Percentiles rank a stretch among this genome's conserved stretches.
These are phyloP conservation scores for Myriosclerotinia duriaeana DNA, from an alignment of 2,329 filamentous ascomycete genomes.

Conservation along the genomic window DNA sequence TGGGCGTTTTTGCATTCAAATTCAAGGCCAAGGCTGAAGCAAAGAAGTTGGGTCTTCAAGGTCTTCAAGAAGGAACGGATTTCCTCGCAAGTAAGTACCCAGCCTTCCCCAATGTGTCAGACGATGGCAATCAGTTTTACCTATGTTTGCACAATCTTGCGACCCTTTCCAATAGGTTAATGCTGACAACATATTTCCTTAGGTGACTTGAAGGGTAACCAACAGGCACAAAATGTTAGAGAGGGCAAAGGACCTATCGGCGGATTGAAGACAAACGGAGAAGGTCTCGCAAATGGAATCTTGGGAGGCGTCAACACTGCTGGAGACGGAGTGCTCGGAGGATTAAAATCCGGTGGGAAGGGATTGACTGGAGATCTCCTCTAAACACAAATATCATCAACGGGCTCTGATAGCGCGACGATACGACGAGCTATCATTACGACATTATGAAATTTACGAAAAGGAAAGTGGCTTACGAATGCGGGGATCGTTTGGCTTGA, in stretches of 20 bases:
- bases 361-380: constrained; percentile 13
- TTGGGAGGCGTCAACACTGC: constrained; percentile 2
- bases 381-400: background rate
- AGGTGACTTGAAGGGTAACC: constrained; percentile 43
- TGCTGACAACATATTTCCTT: background rate
- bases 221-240: constrained; percentile 42
- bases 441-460: constrained; percentile 9
- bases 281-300: constrained; percentile 8
- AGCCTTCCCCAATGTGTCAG: background rate
- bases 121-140: background rate
- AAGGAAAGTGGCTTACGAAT: constrained; percentile 4
- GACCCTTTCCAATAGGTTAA: background rate
- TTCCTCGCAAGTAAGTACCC: constrained; percentile 41
- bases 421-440: background rate
- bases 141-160: background rate
- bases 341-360: constrained; percentile 19
- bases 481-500: background rate
- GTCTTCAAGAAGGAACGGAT: constrained; percentile 44
- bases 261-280: constrained; percentile 29
- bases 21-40: constrained; percentile 46
- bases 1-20: constrained; percentile 44
- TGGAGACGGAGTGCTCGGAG: constrained; percentile 14
- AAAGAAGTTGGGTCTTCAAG: constrained; percentile 44
- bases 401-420: background rate
- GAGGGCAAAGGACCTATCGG: constrained; percentile 32